These are phyloP conservation scores for Musa schizocarpa DNA, from an alignment of 176 grass and related monocot genomes.

Conservation along the genomic window DNA sequence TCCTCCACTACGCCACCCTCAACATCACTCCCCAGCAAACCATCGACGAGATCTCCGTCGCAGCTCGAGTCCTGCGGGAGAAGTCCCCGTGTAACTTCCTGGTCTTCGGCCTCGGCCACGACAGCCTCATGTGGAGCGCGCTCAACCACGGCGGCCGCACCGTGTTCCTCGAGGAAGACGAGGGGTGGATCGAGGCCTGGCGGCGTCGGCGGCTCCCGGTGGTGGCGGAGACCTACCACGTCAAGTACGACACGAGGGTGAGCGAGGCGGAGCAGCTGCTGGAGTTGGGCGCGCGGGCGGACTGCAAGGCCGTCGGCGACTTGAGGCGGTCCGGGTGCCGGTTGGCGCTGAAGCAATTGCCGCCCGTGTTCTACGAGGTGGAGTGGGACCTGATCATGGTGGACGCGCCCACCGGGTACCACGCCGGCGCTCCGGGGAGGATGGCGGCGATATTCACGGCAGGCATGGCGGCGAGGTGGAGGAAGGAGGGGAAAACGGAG, in stretches of 20 bases:
- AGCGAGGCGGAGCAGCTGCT: neutral
- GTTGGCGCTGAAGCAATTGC: slow-evolving; percentile 1
- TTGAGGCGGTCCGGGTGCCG: neutral
- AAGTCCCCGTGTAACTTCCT: slow-evolving; percentile 20
- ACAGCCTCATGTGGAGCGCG: slow-evolving; percentile 61
- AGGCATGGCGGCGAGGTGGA: slow-evolving; percentile 6
- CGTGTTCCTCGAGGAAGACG: slow-evolving; percentile 27
- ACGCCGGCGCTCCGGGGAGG: slow-evolving; percentile 10
- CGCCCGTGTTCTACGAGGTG: slow-evolving; percentile 10
- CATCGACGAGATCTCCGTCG: slow-evolving; percentile 7
- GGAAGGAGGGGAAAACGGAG: slow-evolving; percentile 13
- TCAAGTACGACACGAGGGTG: neutral
- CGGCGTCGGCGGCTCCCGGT: neutral
- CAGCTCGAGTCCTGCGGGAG: neutral
- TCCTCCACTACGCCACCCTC: slow-evolving; percentile 15
- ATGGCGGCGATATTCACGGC: slow-evolving; percentile 18
- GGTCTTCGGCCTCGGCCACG: slow-evolving; percentile 17
- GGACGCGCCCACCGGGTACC: slow-evolving; percentile 15
- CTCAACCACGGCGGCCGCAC: slow-evolving; percentile 88
- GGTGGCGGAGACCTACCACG: neutral
- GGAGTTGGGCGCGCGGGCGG: neutral
- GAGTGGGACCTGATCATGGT: slow-evolving; percentile 26
- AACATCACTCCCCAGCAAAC: slow-evolving; percentile 16
- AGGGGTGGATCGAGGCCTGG: neutral
- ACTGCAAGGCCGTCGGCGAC: neutral